These are phyloP conservation scores for Candida smagusa DNA, from an alignment of 1,139 yeast genomes.

Conservation along the genomic window DNA sequence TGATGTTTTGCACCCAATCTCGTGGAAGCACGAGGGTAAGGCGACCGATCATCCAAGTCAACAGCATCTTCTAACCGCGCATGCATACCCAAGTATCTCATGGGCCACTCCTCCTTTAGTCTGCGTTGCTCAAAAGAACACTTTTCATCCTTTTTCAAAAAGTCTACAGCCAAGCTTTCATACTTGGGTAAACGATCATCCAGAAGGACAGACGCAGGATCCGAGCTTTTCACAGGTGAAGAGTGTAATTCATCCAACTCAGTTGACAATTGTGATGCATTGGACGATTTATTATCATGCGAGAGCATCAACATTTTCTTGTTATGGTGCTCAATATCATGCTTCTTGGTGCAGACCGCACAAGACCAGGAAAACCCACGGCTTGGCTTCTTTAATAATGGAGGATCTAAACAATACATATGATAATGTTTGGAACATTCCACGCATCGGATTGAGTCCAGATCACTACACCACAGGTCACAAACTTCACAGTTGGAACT, in stretches of 20 bases:
- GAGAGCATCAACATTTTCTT: conserved; percentile 41
- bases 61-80: conserved; percentile 75
- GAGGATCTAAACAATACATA: conserved; percentile 85
- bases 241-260: conserved; percentile 20
- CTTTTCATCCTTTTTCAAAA: conserved; percentile 42
- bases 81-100: conserved; percentile 77
- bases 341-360: conserved; percentile 62
- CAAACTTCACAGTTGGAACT: conserved; percentile 65
- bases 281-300: conserved; percentile 42
- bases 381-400: conserved; percentile 73
- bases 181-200: conserved; percentile 46
- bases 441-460: conserved; percentile 83
- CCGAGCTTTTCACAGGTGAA: conserved; percentile 4
- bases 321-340: conserved; percentile 35
- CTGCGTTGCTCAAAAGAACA: conserved; percentile 48
- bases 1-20: conserved; percentile 76
- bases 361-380: conserved; percentile 95
- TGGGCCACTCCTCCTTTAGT: conserved; percentile 70
- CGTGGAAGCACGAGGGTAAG: conserved; percentile 80
- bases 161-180: conserved; percentile 57
- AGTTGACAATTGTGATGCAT: conserved; percentile 29
- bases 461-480: conserved; percentile 68
- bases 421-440: conserved; percentile 71
- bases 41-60: conserved; percentile 70
- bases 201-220: conserved; percentile 2